Percentiles rank a stretch among this genome's conserved stretches.
Conservation (phyloP, 257 asterid genomes). For the Solanum pimpinellifolium region DNA sequence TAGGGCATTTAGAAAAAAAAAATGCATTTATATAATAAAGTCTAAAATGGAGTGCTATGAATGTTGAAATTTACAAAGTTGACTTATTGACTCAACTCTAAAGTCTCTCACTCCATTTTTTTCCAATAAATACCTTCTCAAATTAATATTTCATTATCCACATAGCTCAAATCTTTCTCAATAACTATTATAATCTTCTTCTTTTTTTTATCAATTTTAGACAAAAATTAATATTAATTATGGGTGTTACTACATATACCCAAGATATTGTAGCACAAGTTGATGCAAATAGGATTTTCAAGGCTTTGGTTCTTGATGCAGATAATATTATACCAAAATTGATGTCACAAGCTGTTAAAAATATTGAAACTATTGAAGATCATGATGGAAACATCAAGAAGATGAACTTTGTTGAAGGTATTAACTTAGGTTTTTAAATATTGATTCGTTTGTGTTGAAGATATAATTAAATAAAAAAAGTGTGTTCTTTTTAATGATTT, state of each 20-base stretch:
- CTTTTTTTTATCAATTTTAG: background rate
- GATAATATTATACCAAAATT: conserved; percentile 19
- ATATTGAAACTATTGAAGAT: conserved; percentile 15
- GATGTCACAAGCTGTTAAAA: conserved; percentile 25
- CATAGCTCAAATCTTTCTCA: background rate
- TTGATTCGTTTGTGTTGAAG: background rate
- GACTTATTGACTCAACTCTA: background rate
- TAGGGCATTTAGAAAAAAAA: background rate
- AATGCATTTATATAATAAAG: background rate
- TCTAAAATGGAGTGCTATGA: conserved; percentile 3
- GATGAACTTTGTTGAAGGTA: conserved; percentile 23
- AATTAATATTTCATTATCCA: background rate
- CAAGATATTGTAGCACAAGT: conserved; percentile 12
- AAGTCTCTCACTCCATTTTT: background rate
- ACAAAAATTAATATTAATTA: background rate
- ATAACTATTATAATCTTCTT: background rate
- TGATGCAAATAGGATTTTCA: conserved; percentile 22
- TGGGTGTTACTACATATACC: conserved; percentile 16
- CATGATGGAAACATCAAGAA: conserved; percentile 20
- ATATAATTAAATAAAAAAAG: background rate
- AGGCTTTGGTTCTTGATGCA: conserved; percentile 20
- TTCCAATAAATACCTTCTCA: background rate
- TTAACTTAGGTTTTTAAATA: background rate
- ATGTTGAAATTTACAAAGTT: background rate
- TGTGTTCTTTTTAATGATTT: background rate